Percentiles rank a stretch among this genome's conserved stretches.
These are phyloP conservation scores for Neophaeococcomyces mojaviensis DNA, from an alignment of 2,329 filamentous ascomycete species.

Conservation along the genomic window DNA sequence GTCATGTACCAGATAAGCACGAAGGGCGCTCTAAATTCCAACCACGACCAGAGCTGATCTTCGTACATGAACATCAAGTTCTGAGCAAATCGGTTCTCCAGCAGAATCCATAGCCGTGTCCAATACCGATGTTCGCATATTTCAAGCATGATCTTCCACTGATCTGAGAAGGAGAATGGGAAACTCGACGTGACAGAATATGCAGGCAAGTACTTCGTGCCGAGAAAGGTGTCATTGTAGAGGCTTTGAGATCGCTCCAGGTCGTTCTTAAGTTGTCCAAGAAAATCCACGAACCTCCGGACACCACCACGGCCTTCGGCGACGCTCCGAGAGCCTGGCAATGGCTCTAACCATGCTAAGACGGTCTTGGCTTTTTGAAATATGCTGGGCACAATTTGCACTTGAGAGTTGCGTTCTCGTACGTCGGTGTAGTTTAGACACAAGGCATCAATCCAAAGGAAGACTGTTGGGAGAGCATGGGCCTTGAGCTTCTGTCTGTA, in stretches of 20 bases:
- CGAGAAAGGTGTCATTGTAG: not conserved
- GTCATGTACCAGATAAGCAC: constrained; percentile 7
- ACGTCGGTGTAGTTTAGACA: constrained; percentile 21
- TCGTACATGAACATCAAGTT: constrained; percentile 5
- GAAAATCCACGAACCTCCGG: constrained; percentile 1
- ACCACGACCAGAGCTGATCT: constrained; percentile 5
- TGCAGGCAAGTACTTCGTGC: not conserved
- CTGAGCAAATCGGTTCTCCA: constrained; percentile 7
- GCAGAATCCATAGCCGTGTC: constrained; percentile 6
- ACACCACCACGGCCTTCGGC: not conserved
- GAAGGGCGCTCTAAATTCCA: constrained; percentile 7
- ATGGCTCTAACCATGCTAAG: constrained; percentile 20
- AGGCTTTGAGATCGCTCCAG: not conserved
- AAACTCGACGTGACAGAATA: not conserved
- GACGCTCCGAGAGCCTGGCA: not conserved
- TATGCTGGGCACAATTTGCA: constrained; percentile 22
- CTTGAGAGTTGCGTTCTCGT: constrained; percentile 20
- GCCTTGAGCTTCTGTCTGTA: constrained; percentile 4
- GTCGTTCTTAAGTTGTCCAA: not conserved
- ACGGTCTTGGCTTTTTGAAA: constrained; percentile 20
- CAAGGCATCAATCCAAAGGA: constrained; percentile 23
- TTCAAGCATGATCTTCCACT: constrained; percentile 1
- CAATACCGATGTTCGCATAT: constrained; percentile 6
- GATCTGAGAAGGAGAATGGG: not conserved
- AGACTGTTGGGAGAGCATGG: constrained; percentile 3